phyloP scores from a whole-genome alignment of 495 filamentous ascomycete species.

The Hyaloscypha variabilis region DNA sequence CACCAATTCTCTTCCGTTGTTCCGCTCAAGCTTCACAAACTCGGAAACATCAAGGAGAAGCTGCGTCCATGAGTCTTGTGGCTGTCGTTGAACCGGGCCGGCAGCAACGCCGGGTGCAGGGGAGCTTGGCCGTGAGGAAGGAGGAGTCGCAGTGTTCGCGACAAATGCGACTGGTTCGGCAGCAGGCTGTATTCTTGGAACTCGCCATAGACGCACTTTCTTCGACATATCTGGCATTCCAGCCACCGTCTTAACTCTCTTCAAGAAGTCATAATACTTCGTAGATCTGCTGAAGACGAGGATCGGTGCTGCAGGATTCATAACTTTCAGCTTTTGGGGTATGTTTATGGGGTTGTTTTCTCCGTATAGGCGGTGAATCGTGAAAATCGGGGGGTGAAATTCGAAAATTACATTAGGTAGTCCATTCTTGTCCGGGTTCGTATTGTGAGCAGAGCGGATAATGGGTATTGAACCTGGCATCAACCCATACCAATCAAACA shows the following conservation, averaged over 20 bases:
- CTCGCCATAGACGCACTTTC: constrained; percentile 41
- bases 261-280: constrained; percentile 72
- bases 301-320: constrained; percentile 57
- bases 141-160: constrained; percentile 24
- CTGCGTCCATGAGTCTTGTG: constrained; percentile 58
- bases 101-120: constrained; percentile 26
- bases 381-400: constrained; percentile 82
- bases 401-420: constrained; percentile 78
- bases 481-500: constrained; percentile 81
- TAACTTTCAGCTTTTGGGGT: constrained; percentile 56
- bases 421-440: constrained; percentile 53
- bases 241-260: constrained; percentile 62
- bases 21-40: constrained; percentile 69
- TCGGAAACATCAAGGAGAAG: constrained; percentile 72
- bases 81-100: constrained; percentile 11
- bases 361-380: constrained; percentile 74
- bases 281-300: constrained; percentile 70
- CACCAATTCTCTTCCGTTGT: constrained; percentile 70
- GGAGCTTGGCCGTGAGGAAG: constrained; percentile 32
- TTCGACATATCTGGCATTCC: constrained; percentile 11
- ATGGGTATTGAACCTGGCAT: constrained; percentile 72
- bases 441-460: constrained; percentile 77
- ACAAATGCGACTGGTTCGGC: constrained; percentile 33
- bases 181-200: constrained; percentile 52
- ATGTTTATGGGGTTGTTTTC: constrained; percentile 56